Conservation (phyloP, 1,139 yeast genomes). For the Geotrichum bryndzae region DNA sequence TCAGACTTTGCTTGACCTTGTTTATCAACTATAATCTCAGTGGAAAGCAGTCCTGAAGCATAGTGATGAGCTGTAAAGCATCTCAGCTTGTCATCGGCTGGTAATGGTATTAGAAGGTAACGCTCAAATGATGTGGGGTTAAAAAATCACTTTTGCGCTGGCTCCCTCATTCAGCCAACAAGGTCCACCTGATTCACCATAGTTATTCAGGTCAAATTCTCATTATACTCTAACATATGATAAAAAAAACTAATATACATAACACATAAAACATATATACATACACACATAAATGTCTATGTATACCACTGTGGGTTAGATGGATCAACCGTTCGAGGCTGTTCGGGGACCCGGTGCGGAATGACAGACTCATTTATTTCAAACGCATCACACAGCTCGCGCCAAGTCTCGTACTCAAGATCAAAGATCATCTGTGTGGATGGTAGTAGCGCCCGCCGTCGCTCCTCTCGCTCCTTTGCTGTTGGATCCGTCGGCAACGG, state of each 20-base stretch:
- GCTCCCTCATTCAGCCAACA: too few relatives aligned
- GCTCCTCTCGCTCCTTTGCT: slow-evolving; percentile 29
- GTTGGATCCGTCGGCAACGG: slow-evolving; percentile 27
- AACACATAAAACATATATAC: background rate
- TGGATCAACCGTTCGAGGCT: slow-evolving; percentile 5
- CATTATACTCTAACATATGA: slow-evolving; percentile 21
- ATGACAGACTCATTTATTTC: slow-evolving; percentile 23
- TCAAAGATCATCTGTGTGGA: slow-evolving; percentile 65
- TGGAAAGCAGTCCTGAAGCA: too few relatives aligned
- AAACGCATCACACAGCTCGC: slow-evolving; percentile 33
- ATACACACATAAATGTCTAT: background rate
- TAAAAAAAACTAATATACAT: slow-evolving; percentile 22
- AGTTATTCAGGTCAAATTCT: too few relatives aligned
- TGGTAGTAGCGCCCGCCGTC: slow-evolving; percentile 30
- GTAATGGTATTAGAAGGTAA: too few relatives aligned
- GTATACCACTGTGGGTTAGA: slow-evolving; percentile 13
- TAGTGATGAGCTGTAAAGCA: too few relatives aligned
- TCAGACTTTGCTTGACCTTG: too few relatives aligned
- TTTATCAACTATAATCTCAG: too few relatives aligned
- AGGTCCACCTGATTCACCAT: too few relatives aligned
- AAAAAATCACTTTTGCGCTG: too few relatives aligned
- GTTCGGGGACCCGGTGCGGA: slow-evolving; percentile 11
- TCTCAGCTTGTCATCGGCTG: too few relatives aligned
- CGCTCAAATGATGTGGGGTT: too few relatives aligned
- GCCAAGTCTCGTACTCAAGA: slow-evolving; percentile 63